Conservation (phyloP, 345 rosid genomes). For the Arabis alpina region DNA sequence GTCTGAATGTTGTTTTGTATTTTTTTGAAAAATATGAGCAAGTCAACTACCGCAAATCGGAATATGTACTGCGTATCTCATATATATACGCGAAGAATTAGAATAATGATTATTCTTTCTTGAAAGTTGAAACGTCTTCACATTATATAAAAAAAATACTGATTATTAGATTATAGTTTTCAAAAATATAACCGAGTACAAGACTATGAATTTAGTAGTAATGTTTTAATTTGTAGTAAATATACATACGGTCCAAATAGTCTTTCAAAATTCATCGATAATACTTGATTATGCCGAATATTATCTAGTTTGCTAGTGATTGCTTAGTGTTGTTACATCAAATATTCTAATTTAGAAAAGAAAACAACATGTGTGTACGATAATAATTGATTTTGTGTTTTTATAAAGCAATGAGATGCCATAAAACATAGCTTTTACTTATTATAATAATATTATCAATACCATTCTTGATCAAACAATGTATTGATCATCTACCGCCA, state of each 20-base stretch:
- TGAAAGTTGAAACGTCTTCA: conserved; percentile 16
- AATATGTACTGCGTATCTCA: conserved; percentile 32
- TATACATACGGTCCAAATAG: conserved; percentile 2
- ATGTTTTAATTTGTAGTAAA: conserved; percentile 5
- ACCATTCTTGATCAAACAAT: conserved; percentile 30
- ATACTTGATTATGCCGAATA: conserved; percentile 36
- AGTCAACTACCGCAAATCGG: conserved; percentile 10
- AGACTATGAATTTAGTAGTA: neutral
- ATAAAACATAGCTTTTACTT: conserved; percentile 14
- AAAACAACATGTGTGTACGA: conserved; percentile 40
- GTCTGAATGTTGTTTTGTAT: neutral
- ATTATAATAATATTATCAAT: conserved; percentile 27
- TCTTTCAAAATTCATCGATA: neutral
- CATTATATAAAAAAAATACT: conserved; percentile 6
- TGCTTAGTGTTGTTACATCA: conserved; percentile 41
- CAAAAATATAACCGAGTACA: neutral
- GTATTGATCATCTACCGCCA: conserved; percentile 23
- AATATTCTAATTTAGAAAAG: conserved; percentile 39
- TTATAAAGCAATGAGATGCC: conserved; percentile 32
- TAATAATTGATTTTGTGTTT: conserved; percentile 14
- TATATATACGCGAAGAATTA: conserved; percentile 10
- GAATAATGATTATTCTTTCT: conserved; percentile 26
- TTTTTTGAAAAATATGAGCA: neutral
- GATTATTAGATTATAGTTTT: neutral
- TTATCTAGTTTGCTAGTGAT: conserved; percentile 22